Evolutionary conservation across 495 filamentous ascomycete species (phyloP).

Genomic region (Penicillium roqueforti): DNA sequence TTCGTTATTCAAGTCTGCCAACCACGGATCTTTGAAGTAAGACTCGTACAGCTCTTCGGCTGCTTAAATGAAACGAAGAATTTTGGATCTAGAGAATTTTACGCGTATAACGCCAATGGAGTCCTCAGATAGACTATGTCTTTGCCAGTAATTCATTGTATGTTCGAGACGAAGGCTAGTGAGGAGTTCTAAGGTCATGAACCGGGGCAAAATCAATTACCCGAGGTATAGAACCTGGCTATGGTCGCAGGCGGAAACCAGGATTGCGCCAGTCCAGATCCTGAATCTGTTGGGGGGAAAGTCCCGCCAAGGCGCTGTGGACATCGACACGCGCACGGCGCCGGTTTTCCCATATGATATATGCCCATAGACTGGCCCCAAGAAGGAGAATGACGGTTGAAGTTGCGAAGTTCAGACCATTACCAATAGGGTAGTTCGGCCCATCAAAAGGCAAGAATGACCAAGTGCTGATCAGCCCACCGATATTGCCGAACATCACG

Average conservation of each 20-base stretch:
- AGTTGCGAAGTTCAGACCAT: constrained; percentile 68
- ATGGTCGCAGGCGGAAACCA: constrained; percentile 60
- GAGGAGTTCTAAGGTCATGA: neutral
- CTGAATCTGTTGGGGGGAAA: constrained; percentile 54
- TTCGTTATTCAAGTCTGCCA: constrained; percentile 2
- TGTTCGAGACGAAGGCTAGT: neutral
- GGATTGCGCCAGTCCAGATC: constrained; percentile 72
- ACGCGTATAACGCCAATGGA: neutral
- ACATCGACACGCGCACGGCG: constrained; percentile 51
- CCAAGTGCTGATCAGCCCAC: constrained; percentile 69
- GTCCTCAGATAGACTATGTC: neutral
- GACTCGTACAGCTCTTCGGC: neutral
- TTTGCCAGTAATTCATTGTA: neutral
- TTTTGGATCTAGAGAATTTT: no score
- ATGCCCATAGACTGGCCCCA: constrained; percentile 43
- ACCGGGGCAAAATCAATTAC: neutral
- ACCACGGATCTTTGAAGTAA: neutral
- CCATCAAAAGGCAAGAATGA: constrained; percentile 59
- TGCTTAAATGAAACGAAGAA: no score
- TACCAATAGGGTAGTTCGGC: constrained; percentile 68
- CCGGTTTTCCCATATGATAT: constrained; percentile 63
- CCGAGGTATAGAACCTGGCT: neutral
- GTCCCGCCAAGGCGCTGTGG: constrained; percentile 51
- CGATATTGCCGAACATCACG: constrained; percentile 71
- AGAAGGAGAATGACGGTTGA: constrained; percentile 49